Percentiles rank a stretch among this genome's conserved stretches.
phyloP scores from a whole-genome alignment of 2,329 filamentous ascomycete species.

The Trichoderma sp. region DNA sequence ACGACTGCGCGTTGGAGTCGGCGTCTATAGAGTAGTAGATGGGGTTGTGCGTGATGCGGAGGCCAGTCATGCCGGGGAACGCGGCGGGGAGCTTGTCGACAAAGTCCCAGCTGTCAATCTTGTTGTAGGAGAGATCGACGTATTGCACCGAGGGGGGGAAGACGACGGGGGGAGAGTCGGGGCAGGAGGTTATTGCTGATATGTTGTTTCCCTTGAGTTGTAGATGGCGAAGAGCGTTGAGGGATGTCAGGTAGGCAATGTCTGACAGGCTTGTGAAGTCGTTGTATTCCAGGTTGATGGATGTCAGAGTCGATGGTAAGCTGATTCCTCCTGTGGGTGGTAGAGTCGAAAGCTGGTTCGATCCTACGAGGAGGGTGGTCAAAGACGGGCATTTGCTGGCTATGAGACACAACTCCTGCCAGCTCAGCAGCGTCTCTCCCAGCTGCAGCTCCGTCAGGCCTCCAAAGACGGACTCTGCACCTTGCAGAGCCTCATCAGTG shows the following conservation, averaged over 20 bases:
- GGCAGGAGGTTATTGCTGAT: slow-evolving; percentile 42
- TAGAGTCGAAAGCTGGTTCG: slow-evolving; percentile 61
- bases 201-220: slow-evolving; percentile 81
- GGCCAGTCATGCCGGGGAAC: slow-evolving; percentile 72
- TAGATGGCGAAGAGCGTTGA: slow-evolving; percentile 58
- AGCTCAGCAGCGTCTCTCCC: slow-evolving; percentile 67
- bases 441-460: slow-evolving; percentile 63
- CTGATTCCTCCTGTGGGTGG: slow-evolving; percentile 43
- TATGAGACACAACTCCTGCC: slow-evolving; percentile 63
- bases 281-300: slow-evolving; percentile 73
- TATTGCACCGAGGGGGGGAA: slow-evolving; percentile 62
- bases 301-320: slow-evolving; percentile 58
- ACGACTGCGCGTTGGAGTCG: slow-evolving; percentile 51
- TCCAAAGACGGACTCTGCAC: slow-evolving; percentile 48
- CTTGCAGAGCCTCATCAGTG: slow-evolving; percentile 37
- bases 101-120: slow-evolving; percentile 69
- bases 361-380: slow-evolving; percentile 53
- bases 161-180: slow-evolving; percentile 41
- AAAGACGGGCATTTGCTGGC: slow-evolving; percentile 57
- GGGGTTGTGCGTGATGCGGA: slow-evolving; percentile 85
- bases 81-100: slow-evolving; percentile 66
- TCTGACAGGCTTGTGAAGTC: slow-evolving; percentile 62
- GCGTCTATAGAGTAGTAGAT: slow-evolving; percentile 64
- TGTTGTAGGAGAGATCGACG: slow-evolving; percentile 74
- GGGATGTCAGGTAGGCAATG: slow-evolving; percentile 54